These are phyloP conservation scores for Gaeumannomyces tritici DNA, from an alignment of 2,329 filamentous ascomycete species.

Conservation along the genomic window DNA sequence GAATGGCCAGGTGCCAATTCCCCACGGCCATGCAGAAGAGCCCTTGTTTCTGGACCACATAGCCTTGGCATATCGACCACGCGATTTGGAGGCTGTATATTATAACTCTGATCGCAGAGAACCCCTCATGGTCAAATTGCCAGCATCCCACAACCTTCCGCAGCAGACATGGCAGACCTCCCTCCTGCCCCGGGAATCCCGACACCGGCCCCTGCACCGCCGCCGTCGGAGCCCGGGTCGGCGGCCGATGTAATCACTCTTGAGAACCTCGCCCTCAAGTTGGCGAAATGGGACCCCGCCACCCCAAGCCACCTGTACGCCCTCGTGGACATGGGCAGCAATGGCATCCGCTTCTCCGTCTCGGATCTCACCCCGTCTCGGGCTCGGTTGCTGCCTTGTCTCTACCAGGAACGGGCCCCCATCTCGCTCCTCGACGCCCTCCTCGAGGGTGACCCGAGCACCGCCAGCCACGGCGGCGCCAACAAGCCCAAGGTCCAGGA, in stretches of 20 bases:
- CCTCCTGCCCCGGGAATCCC: not conserved
- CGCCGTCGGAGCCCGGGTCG: not conserved
- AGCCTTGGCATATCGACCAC: not conserved
- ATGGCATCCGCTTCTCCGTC: slow-evolving; percentile 89
- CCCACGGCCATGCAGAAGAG: too few relatives aligned
- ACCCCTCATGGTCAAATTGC: too few relatives aligned
- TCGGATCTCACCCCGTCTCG: slow-evolving; percentile 65
- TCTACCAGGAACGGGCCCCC: slow-evolving; percentile 68
- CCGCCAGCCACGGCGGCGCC: slow-evolving; percentile 13
- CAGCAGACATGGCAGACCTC: not conserved
- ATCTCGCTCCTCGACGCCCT: slow-evolving; percentile 84
- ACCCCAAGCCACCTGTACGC: slow-evolving; percentile 41
- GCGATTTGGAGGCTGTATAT: not conserved
- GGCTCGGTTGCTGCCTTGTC: slow-evolving; percentile 62
- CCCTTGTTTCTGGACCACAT: not conserved
- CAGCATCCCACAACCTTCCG: too few relatives aligned
- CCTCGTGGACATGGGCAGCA: slow-evolving; percentile 60
- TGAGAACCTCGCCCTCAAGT: slow-evolving; percentile 36
- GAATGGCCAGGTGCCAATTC: too few relatives aligned
- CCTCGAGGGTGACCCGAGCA: slow-evolving; percentile 21
- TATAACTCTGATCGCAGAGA: too few relatives aligned
- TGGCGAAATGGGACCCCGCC: slow-evolving; percentile 38
- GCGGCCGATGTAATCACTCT: slow-evolving; percentile 37
- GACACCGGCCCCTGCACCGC: not conserved
- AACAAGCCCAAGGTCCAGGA: slow-evolving; percentile 8